These are phyloP conservation scores for Metarhizium album DNA, from an alignment of 2,329 filamentous ascomycete species.

Conservation along the genomic window DNA sequence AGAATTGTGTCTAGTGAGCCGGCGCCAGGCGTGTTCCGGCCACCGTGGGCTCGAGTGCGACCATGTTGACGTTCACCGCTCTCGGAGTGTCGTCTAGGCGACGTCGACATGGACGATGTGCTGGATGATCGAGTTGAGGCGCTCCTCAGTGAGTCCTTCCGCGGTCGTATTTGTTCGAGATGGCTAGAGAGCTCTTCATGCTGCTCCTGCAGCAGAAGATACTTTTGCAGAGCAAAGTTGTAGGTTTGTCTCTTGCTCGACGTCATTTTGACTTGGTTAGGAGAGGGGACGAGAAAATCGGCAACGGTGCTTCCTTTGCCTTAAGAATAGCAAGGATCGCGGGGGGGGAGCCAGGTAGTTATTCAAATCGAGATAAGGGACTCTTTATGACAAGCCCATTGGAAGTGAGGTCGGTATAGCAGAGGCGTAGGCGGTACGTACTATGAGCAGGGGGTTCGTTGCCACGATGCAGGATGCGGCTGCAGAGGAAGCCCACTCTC, in stretches of 20 bases:
- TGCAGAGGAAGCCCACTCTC: conserved; percentile 5
- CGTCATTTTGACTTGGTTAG: conserved; percentile 18
- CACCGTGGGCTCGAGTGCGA: conserved; percentile 20
- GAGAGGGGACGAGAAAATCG: not conserved
- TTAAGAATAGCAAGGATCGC: not conserved
- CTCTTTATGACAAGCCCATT: conserved; percentile 3
- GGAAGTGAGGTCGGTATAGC: not conserved
- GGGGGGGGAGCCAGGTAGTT: not conserved
- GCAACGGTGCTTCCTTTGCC: not conserved
- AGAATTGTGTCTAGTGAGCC: conserved; percentile 28
- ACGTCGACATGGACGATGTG: conserved; percentile 47
- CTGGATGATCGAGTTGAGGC: conserved; percentile 36
- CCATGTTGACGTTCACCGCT: conserved; percentile 17
- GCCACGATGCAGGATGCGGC: conserved; percentile 4
- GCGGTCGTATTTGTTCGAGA: conserved; percentile 39
- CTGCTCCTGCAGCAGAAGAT: conserved; percentile 41
- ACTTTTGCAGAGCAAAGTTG: conserved; percentile 41
- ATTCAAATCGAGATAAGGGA: not conserved
- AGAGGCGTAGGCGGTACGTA: not conserved
- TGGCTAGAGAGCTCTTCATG: conserved; percentile 41
- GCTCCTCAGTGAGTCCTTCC: conserved; percentile 20
- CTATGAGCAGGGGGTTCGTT: conserved; percentile 1
- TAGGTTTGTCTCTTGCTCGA: conserved; percentile 21
- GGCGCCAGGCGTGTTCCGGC: conserved; percentile 19
- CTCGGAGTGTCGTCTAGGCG: conserved; percentile 32